Base-by-base conservation (phyloP, 2,329 filamentous ascomycete genomes). In the Alternaria alternata region DNA sequence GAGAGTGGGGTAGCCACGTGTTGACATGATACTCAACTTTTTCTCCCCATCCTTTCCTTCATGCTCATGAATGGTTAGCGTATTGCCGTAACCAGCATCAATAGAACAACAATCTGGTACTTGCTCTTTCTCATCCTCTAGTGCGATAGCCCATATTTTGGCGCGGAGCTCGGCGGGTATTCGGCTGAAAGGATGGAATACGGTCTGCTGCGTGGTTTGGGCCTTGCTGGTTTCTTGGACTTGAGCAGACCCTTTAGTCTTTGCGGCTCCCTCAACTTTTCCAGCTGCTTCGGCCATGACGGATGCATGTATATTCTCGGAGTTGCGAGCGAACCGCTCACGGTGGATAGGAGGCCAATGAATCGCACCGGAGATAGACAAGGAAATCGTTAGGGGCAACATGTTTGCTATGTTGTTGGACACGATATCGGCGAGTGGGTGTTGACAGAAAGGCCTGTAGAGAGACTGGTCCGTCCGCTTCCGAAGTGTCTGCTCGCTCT, bases 21-120 rank as follows among this genome's bases (percentile, higher is more conserved):
- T 2, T 14, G 7, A 3, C 0, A 8, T 0, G 2, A 14, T 26
- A n/a, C 4, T 44, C 0, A 18, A 38, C 5, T 18, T 1, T 30
- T 30, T n/a, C 2, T 18, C 16, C 5, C 32, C 16, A 11, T 30
- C 28, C 7, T 1, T 12, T 3, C 5, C 24, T 11, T n/a, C 5
- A 8, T 44, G 12, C 22, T 28, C 14, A 18, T 44, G 42, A 26
- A 43, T 26, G 41, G 6, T 11, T 12, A 43, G 3, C 3, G 6
- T 5, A 16, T 11, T 44, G 16, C 22, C 14, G 4, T 4, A n/a
- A 11, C 9, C 28, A 5, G 2, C 0, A 24, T 0, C 1, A 24
- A 2, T 0, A 24, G 24, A 7, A 0, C 7, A 11, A 30, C 0
- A 2, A 9, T 30, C 9, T 30, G 3, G 9, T 30, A 11, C 28